These are phyloP conservation scores for Diaporthe batatas DNA, from an alignment of 2,329 filamentous ascomycete species.

Conservation along the genomic window DNA sequence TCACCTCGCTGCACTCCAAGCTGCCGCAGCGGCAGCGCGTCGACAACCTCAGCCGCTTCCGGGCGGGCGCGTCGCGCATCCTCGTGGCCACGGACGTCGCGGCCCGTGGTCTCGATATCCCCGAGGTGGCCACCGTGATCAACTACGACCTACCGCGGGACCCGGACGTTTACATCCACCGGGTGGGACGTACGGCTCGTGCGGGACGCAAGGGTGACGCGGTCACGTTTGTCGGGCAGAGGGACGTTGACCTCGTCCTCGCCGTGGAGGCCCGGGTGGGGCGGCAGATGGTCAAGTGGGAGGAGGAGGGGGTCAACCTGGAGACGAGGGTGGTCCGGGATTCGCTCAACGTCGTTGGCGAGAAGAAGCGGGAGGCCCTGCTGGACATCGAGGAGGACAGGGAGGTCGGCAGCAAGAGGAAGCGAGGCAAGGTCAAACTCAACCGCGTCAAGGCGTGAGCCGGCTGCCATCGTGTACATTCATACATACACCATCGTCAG, in stretches of 20 bases:
- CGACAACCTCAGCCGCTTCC: conserved; percentile 91
- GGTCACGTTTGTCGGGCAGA: conserved; percentile 90
- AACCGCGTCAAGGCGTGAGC: conserved; percentile 46
- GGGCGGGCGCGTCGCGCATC: conserved; percentile 87
- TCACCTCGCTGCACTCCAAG: conserved; percentile 90
- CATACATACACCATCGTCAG: background rate
- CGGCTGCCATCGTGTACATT: background rate
- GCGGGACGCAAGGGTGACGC: conserved; percentile 87
- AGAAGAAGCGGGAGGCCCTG: conserved; percentile 93
- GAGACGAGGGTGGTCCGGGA: conserved; percentile 90
- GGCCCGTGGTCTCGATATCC: conserved; percentile 93
- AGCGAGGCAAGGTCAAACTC: conserved; percentile 71
- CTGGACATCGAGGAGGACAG: conserved; percentile 92
- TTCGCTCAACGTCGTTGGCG: conserved; percentile 88
- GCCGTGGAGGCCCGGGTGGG: conserved; percentile 90
- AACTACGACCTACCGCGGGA: conserved; percentile 98
- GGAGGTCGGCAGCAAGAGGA: conserved; percentile 90
- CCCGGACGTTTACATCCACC: conserved; percentile 96
- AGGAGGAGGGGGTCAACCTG: conserved; percentile 93
- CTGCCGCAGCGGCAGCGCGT: conserved; percentile 88
- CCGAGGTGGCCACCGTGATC: conserved; percentile 88
- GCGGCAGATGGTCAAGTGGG: conserved; percentile 83
- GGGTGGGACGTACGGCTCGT: conserved; percentile 94
- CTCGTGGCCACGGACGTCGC: conserved; percentile 97
- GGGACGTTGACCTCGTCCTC: conserved; percentile 90